phyloP scores from a whole-genome alignment of 495 filamentous ascomycete genomes.

The Hyaloscypha hepaticicola region DNA sequence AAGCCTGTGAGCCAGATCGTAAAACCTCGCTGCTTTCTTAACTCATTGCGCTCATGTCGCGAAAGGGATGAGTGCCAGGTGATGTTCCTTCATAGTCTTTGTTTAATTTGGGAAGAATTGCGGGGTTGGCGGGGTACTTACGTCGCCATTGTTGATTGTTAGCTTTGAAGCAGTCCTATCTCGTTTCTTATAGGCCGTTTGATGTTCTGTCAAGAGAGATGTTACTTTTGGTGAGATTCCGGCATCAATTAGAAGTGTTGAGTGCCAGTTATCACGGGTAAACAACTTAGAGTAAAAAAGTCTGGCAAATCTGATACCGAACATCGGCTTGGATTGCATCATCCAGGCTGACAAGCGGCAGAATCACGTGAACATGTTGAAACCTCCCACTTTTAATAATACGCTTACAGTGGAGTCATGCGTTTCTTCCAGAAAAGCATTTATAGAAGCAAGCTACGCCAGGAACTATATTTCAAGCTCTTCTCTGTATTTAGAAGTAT shows the following conservation, averaged over 20 bases:
- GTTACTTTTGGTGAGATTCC: not conserved
- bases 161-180: not conserved
- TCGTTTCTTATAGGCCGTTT: not conserved
- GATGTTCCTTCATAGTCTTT: slow-evolving; percentile 71
- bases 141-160: slow-evolving; percentile 33
- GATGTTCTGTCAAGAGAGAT: not conserved
- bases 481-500: too few species aligned
- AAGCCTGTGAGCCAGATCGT: slow-evolving; percentile 98
- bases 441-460: too few species aligned
- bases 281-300: not conserved
- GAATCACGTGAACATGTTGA: not conserved
- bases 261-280: not conserved
- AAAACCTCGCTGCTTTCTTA: slow-evolving; percentile 83
- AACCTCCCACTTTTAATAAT: too few species aligned
- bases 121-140: slow-evolving; percentile 33
- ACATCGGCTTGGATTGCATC: not conserved
- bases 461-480: too few species aligned
- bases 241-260: not conserved
- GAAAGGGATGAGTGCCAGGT: slow-evolving; percentile 95
- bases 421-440: too few species aligned
- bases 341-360: not conserved
- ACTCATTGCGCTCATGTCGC: slow-evolving; percentile 73
- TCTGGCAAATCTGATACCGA: not conserved
- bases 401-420: too few species aligned
- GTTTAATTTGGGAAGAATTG: slow-evolving; percentile 23